phyloP scores from a whole-genome alignment of 2,329 filamentous ascomycete species.

The Trichoderma sp. region DNA sequence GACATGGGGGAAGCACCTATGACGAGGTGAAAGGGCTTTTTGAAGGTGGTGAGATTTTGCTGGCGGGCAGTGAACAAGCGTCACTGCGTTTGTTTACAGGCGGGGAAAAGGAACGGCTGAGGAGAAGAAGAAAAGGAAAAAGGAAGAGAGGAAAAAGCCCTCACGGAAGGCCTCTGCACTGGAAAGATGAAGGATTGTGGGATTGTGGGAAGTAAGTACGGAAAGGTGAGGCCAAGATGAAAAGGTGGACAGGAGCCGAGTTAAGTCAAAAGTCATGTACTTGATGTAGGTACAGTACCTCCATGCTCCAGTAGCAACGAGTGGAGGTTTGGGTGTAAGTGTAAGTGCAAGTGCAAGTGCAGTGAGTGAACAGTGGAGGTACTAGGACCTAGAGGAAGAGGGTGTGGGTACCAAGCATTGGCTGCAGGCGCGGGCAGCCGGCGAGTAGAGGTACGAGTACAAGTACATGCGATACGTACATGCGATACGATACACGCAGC shows the following conservation, averaged over 20 bases:
- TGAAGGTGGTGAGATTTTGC: not conserved
- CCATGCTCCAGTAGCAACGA: not conserved
- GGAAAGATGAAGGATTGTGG: not conserved
- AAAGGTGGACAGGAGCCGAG: not conserved
- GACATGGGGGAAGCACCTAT: constrained; percentile 31
- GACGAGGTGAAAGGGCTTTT: constrained; percentile 4
- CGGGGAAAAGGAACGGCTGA: not conserved
- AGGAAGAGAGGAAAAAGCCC: not conserved
- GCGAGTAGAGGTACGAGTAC: not conserved
- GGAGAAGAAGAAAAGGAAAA: not conserved
- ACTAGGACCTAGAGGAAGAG: not conserved
- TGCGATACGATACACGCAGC: not conserved
- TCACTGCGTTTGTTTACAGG: not conserved
- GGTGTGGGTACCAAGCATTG: constrained; percentile 6
- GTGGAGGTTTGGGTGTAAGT: constrained; percentile 6
- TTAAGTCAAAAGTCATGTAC: not conserved
- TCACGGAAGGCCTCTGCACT: not conserved
- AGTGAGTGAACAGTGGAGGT: not conserved
- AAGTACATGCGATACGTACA: too few relatives aligned
- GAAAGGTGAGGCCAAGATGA: constrained; percentile 11
- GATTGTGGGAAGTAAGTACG: not conserved
- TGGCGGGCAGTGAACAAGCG: constrained; percentile 22
- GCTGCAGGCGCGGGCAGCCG: constrained; percentile 21
- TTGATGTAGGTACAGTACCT: not conserved
- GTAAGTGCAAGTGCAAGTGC: not conserved